Evolutionary conservation across 208 protist genomes (phyloP), one percentile per base, ranked within the genome.

Genomic region (Trichomonas vaginalis): DNA sequence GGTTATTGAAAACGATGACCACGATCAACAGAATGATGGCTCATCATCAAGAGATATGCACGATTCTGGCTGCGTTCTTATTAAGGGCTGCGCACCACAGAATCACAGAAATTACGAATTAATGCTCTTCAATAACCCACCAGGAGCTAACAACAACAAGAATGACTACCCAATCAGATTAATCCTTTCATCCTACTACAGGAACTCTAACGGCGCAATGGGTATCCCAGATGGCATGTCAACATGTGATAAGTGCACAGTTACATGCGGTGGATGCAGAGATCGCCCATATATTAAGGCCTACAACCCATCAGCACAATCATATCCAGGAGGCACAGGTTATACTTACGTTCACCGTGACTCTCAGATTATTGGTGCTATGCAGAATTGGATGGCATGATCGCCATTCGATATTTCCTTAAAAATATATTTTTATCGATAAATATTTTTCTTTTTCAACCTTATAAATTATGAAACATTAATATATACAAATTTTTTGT

Each of bases 281-380:
- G n/a, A 42, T 8, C 39, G 97, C 32, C 46, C 79, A n/a, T 95
- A 97, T 27, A 95, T 40, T 12, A 32, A 39, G 21, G 97, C 97
- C 0, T 97, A 97, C 51, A 21, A 61, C n/a, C 40, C n/a, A n/a
- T 42, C 70, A 87, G 79, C 96, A 0, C 6, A n/a, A 46, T 97
- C 96, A 15, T 97, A 97, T 88, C 62, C 79, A 46, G 48, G 46
- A 35, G 23, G 47, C 9, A 1, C 21, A 6, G 96, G 39, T 14
- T 97, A 98, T 56, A 97, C 97, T 4, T 51, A 97, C n/a, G 96
- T 97, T 80, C 97, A 97, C 95, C 35, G 97, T n/a, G 97, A 97
- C 83, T 39, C 0, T n/a, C 0, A 0, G 35, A 97, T 98, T 46
- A 96, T 98, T 88, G 35, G 45, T 35, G 97, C 97, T 27, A 98